Evolutionary conservation across 1,284 basidiomycete genomes (phyloP).

Genomic region (Ceratobasidium sp.): DNA sequence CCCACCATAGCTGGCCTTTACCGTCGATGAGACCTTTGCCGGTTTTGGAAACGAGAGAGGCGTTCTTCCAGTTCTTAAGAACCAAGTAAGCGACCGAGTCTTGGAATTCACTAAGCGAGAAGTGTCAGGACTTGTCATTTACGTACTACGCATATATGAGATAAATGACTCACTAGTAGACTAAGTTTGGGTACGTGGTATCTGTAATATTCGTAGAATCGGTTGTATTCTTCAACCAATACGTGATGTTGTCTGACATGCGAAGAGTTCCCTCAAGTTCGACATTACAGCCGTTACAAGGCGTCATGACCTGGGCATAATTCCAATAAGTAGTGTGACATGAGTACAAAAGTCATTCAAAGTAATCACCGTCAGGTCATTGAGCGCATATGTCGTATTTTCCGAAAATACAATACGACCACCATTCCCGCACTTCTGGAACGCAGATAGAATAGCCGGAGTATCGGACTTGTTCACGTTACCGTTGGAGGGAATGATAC

Average conservation of each 20-base stretch:
- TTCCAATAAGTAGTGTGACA: too few relatives aligned
- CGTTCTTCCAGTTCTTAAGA: constrained; percentile 36
- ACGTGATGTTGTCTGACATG: constrained; percentile 40
- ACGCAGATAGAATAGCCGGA: constrained; percentile 41
- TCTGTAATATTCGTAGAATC: constrained; percentile 35
- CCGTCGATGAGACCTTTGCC: constrained; percentile 43
- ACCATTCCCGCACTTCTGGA: constrained; percentile 46
- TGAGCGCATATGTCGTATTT: constrained; percentile 41
- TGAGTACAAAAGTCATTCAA: too few relatives aligned
- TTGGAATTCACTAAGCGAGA: constrained; percentile 29
- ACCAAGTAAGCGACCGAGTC: constrained; percentile 40
- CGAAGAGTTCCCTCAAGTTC: constrained; percentile 44
- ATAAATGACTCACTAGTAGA: constrained; percentile 25
- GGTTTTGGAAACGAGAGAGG: constrained; percentile 38
- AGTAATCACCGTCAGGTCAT: constrained; percentile 40
- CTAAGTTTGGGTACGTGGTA: constrained; percentile 36
- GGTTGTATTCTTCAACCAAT: constrained; percentile 42
- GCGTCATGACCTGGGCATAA: constrained; percentile 36
- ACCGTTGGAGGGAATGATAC: constrained; percentile 37
- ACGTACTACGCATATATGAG: too few relatives aligned
- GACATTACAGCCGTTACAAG: constrained; percentile 38
- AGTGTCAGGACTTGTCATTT: too few relatives aligned
- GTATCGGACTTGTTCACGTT: constrained; percentile 40
- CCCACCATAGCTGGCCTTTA: constrained; percentile 33
- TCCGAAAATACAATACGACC: constrained; percentile 44